Percentiles rank a stretch among this genome's conserved stretches.
Conservation (phyloP, 2,329 filamentous ascomycete genomes). For the Tympanopsis confertula region DNA sequence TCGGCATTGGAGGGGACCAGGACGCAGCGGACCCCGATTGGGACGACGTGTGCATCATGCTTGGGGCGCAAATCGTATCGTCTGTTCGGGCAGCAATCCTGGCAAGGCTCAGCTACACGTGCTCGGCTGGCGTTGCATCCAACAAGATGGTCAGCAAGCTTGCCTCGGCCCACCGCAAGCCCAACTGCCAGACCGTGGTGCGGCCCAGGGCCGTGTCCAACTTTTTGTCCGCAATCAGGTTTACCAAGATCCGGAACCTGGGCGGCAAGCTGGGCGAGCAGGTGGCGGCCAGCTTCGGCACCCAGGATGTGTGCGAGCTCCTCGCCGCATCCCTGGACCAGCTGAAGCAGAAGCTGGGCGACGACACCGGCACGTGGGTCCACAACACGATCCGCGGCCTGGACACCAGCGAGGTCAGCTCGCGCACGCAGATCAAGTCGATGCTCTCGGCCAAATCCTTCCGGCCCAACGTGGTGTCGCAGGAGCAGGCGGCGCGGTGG, state of each 20-base stretch:
- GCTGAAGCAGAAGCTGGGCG: conserved; percentile 65
- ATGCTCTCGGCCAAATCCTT: conserved; percentile 98
- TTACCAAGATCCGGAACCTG: conserved; percentile 93
- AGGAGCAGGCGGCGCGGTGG: conserved; percentile 75
- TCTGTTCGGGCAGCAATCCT: conserved; percentile 59
- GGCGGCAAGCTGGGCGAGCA: conserved; percentile 90
- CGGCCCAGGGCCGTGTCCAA: conserved; percentile 69
- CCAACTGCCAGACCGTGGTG: conserved; percentile 88
- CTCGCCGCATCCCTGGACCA: conserved; percentile 62
- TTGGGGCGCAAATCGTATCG: conserved; percentile 81
- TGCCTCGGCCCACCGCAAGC: conserved; percentile 83
- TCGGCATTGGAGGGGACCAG: no score
- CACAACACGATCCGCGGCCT: conserved; percentile 76
- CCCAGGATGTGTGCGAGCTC: conserved; percentile 67
- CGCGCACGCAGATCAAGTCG: conserved; percentile 85
- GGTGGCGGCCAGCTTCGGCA: conserved; percentile 68
- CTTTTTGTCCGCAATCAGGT: conserved; percentile 77
- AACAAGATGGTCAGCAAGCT: conserved; percentile 97
- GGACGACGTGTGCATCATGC: conserved; percentile 81
- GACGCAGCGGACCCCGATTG: conserved; percentile 82
- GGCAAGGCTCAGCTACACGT: conserved; percentile 71
- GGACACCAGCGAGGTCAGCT: conserved; percentile 78
- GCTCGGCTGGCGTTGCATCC: conserved; percentile 74
- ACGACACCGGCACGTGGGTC: conserved; percentile 77
- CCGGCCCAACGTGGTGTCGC: conserved; percentile 65